Conservation (phyloP, 257 asterid species). For the Solanum sejunctum region DNA sequence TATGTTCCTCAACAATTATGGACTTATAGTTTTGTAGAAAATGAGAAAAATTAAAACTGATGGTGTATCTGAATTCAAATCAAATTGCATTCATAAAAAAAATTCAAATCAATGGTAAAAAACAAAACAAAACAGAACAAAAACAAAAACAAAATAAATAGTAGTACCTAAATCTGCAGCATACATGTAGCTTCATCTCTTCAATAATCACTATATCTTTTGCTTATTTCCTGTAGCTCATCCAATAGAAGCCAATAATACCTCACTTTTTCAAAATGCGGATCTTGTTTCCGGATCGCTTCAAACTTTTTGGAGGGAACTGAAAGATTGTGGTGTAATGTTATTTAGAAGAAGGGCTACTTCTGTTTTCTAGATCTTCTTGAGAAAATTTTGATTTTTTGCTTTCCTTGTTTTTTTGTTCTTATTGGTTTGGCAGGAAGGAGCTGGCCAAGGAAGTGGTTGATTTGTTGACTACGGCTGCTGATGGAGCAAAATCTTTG, state of each 20-base stretch:
- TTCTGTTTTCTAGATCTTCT: background rate
- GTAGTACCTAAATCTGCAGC: background rate
- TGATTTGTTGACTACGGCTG: conserved; percentile 88
- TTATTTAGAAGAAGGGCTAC: background rate
- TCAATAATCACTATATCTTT: background rate
- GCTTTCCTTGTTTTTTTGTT: background rate
- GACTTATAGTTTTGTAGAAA: background rate
- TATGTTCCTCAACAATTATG: background rate
- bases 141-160: background rate
- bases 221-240: background rate
- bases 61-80: background rate
- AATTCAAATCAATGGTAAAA: background rate
- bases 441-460: conserved; percentile 92
- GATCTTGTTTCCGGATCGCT: background rate
- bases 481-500: conserved; percentile 93
- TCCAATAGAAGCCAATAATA: background rate
- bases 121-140: too few species aligned
- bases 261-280: background rate
- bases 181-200: background rate
- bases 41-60: background rate
- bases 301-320: background rate
- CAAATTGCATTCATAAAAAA: background rate
- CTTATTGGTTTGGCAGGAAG: conserved; percentile 33
- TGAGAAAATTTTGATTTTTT: background rate
- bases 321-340: background rate